Percentiles rank a stretch among this genome's conserved stretches.
These are phyloP conservation scores for Gnaphalium uliginosum DNA, from an alignment of 129 eudicot species.

Conservation along the genomic window DNA sequence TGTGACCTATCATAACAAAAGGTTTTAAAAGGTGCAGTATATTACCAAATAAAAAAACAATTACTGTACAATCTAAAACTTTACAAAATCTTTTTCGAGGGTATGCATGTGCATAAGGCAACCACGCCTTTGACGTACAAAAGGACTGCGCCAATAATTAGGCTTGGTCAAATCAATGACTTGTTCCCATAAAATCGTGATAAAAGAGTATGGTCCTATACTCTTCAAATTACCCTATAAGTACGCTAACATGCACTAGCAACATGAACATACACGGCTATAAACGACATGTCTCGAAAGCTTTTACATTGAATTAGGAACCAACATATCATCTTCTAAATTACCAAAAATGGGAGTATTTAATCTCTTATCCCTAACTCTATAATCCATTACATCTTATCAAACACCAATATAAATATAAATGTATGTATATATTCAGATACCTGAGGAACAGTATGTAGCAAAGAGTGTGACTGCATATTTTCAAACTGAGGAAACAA, in stretches of 20 bases:
- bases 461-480: slow-evolving; percentile 66
- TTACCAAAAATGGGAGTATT: background rate
- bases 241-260: background rate
- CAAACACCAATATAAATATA: background rate
- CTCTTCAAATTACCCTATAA: background rate
- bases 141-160: background rate
- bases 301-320: background rate
- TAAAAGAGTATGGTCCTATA: background rate
- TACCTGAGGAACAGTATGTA: slow-evolving; percentile 69
- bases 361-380: background rate
- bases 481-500: slow-evolving; percentile 72
- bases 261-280: background rate
- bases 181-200: background rate
- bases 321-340: background rate
- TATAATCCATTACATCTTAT: too few species aligned
- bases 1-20: background rate
- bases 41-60: background rate
- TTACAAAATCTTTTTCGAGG: background rate
- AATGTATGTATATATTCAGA: background rate
- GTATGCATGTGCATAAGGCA: background rate
- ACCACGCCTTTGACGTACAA: background rate
- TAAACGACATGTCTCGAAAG: background rate
- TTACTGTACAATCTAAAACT: background rate
- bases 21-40: background rate
- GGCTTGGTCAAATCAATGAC: background rate